Base-by-base conservation (phyloP, 164 flowering plant species). In the Euptelea pleiosperma region DNA sequence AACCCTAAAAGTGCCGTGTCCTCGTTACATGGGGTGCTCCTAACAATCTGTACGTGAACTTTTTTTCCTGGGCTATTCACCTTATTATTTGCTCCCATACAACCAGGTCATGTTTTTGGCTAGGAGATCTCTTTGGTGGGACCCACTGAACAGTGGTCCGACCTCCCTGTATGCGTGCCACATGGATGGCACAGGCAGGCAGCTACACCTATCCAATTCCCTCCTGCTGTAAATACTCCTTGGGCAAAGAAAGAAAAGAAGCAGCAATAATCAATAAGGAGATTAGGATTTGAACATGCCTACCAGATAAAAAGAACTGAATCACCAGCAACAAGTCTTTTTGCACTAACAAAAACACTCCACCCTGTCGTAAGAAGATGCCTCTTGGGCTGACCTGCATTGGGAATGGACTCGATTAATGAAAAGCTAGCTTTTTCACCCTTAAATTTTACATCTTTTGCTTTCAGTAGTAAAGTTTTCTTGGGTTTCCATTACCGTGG, bases 291-390 rank as follows among this genome's bases (percentile, higher is more conserved):
- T 4, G 25, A 28, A 45, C 19, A 8, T 18, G 54, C 74, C 31
- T 73, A 86, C 96, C 96, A 89, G 69, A 89, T 89, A 59, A 89
- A 89, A 62, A 89, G 83, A 52, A 89, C 96, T 0, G 96, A 83
- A 68, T 89, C 96, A 14, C 96, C 96, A 62, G 96, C 94, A 70
- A 85, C 83, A 67, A 89, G 90, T 67, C 93, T 76, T 60, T 89
- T 89, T 52, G 93, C 91, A 75, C 93, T 89, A 0, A 89, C 93
- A 75, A 84, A 89, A 52, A 86, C 89, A 72, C 96, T 88, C 96
- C 92, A 88, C 43, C 96, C 96, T 5, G 96, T 85, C 1, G 96
- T 89, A 52, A 89, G 91, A 24, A 89, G 88, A 72, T 89, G 96
- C 73, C 94, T 73, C 69, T 89, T 89, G 19, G 96, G 94, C 73